Evolutionary conservation across 2,329 filamentous ascomycete species (phyloP).

Genomic region (Zalaria obscura): DNA sequence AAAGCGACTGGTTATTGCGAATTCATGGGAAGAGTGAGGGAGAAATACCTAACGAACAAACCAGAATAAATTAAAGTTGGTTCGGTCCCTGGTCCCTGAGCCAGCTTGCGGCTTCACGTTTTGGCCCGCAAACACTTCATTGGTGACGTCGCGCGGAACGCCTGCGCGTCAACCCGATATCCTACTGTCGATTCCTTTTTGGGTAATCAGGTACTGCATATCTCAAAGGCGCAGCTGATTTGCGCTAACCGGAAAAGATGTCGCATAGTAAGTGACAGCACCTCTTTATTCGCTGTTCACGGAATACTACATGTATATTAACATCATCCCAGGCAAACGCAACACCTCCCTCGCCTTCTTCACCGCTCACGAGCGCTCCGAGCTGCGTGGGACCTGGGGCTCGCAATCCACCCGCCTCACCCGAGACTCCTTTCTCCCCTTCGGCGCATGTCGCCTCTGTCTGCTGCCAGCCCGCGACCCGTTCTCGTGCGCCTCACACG

Average conservation of each 20-base stretch:
- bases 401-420: conserved; percentile 69
- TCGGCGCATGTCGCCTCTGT: conserved; percentile 79
- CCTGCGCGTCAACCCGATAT: too few relatives aligned
- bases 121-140: too few relatives aligned
- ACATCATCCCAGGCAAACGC: conserved; percentile 42
- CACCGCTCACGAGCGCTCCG: conserved; percentile 75
- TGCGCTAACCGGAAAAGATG: conserved; percentile 5
- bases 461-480: conserved; percentile 69
- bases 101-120: too few relatives aligned
- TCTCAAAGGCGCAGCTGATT: too few relatives aligned
- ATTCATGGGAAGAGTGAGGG: too few relatives aligned
- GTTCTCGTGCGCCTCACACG: conserved; percentile 61
- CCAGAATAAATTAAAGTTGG: too few relatives aligned
- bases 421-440: conserved; percentile 83
- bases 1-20: too few relatives aligned
- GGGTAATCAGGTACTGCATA: too few relatives aligned
- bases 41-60: too few relatives aligned
- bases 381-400: conserved; percentile 72
- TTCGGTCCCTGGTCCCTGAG: too few relatives aligned
- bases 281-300: background rate
- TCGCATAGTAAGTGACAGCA: conserved; percentile 12
- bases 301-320: background rate
- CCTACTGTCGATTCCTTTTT: too few relatives aligned
- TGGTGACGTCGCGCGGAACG: too few relatives aligned
- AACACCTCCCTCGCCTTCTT: conserved; percentile 90